Percentiles rank a stretch among this genome's conserved stretches.
phyloP scores from a whole-genome alignment of 495 filamentous ascomycete genomes.

The Xylaria cubensis region DNA sequence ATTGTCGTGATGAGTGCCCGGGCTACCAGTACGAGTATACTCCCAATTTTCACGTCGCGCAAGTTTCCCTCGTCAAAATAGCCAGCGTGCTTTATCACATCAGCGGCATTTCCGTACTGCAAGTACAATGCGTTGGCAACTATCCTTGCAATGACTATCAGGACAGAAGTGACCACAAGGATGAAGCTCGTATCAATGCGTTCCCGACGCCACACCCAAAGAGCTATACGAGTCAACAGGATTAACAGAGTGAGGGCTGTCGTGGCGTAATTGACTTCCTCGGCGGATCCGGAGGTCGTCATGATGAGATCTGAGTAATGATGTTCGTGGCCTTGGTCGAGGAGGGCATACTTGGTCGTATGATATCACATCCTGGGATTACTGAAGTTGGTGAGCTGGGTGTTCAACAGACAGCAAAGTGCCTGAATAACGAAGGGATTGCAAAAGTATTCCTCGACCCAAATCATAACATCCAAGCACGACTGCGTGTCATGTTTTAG shows the following conservation, averaged over 20 bases:
- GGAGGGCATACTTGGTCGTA: not conserved
- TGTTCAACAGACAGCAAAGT: not conserved
- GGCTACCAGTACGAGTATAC: constrained; percentile 35
- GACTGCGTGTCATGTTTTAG: not conserved
- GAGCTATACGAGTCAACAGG: constrained; percentile 27
- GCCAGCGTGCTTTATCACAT: constrained; percentile 29
- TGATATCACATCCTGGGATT: constrained; percentile 17
- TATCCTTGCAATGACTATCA: constrained; percentile 32
- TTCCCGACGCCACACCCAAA: constrained; percentile 38
- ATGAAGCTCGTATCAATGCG: constrained; percentile 33
- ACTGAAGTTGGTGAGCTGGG: not conserved
- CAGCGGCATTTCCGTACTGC: constrained; percentile 33
- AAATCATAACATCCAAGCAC: not conserved
- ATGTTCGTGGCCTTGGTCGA: not conserved
- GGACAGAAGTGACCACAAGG: constrained; percentile 33
- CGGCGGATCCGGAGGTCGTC: constrained; percentile 17
- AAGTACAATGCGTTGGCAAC: constrained; percentile 33
- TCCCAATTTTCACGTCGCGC: constrained; percentile 28
- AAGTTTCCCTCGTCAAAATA: constrained; percentile 22
- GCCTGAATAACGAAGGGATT: not conserved
- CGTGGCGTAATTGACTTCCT: constrained; percentile 32
- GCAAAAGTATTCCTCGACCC: not conserved
- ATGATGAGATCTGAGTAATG: constrained; percentile 5
- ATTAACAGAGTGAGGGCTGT: constrained; percentile 33
- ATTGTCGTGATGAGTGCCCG: constrained; percentile 31